Evolutionary conservation across 805 yeast genomes (phyloP).

Genomic region (Scheffersomyces lignosus): DNA sequence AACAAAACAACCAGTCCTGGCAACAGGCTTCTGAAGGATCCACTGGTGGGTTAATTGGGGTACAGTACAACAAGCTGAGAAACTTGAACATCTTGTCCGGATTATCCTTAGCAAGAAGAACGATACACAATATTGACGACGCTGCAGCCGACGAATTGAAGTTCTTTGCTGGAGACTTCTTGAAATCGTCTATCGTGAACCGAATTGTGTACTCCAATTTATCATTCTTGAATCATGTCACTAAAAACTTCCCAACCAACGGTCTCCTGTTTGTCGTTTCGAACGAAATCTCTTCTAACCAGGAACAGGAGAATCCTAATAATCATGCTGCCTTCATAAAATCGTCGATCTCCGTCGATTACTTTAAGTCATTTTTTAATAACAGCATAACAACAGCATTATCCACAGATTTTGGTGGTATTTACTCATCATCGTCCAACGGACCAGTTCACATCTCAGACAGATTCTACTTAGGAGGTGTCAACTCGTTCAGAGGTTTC

Average conservation of each 20-base stretch:
- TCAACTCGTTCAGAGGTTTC: constrained; percentile 70
- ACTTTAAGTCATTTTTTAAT: constrained; percentile 43
- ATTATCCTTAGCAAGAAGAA: constrained; percentile 57
- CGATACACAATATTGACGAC: constrained; percentile 50
- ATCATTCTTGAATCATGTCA: constrained; percentile 17
- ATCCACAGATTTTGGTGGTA: constrained; percentile 54
- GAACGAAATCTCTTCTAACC: constrained; percentile 47
- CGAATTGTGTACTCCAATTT: constrained; percentile 23
- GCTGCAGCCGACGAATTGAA: constrained; percentile 48
- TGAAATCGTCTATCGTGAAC: constrained; percentile 35
- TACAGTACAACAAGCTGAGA: constrained; percentile 30
- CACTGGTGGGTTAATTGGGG: constrained; percentile 53
- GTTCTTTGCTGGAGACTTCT: constrained; percentile 32
- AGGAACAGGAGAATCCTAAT: constrained; percentile 23
- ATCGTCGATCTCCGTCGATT: constrained; percentile 26
- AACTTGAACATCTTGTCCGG: constrained; percentile 47
- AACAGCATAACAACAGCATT: constrained; percentile 51
- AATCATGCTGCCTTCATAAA: constrained; percentile 33
- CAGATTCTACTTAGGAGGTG: constrained; percentile 82
- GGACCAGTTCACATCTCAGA: constrained; percentile 63
- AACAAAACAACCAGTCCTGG: constrained; percentile 51
- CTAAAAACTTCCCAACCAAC: constrained; percentile 40
- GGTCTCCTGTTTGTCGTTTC: constrained; percentile 63
- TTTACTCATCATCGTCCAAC: constrained; percentile 27
- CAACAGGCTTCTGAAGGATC: constrained; percentile 55